Evolutionary conservation across 208 protist species (phyloP), one percentile per base, ranked within the genome.

Genomic region (Trypanosoma scelopori): DNA sequence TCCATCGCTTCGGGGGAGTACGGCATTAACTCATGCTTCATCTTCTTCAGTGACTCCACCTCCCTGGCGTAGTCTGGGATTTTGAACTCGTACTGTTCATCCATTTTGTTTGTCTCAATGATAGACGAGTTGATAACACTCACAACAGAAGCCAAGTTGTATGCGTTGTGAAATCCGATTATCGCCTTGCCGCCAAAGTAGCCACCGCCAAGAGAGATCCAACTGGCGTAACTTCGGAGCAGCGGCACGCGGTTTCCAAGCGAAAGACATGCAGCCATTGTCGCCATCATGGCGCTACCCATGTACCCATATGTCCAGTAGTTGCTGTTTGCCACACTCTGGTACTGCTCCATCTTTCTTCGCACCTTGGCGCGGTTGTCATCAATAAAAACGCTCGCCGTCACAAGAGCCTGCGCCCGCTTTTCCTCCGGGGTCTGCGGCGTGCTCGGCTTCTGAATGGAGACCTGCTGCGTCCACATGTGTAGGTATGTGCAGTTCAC

Each of bases 221-320:
- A 92, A 39, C 85, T 85, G 25, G 78, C 79, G 73, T 93, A 96
- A 20, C 47, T 62, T 12, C 78, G 82, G 32, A 96, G 72, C 22
- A 93, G 67, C n/a, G 79, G 55, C 22, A 87, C 50, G n/a, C 87
- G 79, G 59, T 71, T 85, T 63, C 90, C 83, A 42, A 90, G 20
- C 16, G 78, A 69, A 28, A 96, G 70, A 56, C 82, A 89, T 12
- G 27, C 67, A 0, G 76, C 85, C 84, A 93, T 87, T 20, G 85
- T 84, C 9, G 72, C 64, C 46, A 89, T 12, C 87, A 86, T 91
- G 42, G 75, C 83, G 13, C 68, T 74, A 27, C 80, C 83, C 65
- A 84, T 89, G 68, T 93, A 96, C 16, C 90, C 90, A 60, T 96
- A 96, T 28, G 79, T 83, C 85, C 85, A 93, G 72, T 91, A 91